Evolutionary conservation across 2,329 filamentous ascomycete species (phyloP), one percentile per base, ranked within the genome.

Genomic region (Pseudogymnoascus sp.): DNA sequence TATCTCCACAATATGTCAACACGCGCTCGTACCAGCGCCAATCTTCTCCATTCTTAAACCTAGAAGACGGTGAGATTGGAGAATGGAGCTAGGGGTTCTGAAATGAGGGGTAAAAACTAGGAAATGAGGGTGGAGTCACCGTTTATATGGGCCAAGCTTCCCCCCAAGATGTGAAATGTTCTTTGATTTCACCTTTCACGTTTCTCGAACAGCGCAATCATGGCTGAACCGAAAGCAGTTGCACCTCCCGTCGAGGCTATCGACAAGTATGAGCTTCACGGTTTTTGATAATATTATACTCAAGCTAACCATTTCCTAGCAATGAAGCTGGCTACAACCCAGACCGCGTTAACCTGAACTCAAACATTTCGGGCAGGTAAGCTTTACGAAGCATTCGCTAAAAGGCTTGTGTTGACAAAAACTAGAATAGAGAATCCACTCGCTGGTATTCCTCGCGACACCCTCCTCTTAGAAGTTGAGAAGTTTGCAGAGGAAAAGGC

Each of bases 401-500:
- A 56, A 56, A 56, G 25, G 46, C 46, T 56, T 56, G 46, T 56
- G 46, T 34, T 64, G 28, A 66, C 38, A 14, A 18, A 21, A 25
- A 37, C 5, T 65, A 84, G 82, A 67, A 80, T 84, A 69, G 75
- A 77, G 61, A 86, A 86, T 67, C 82, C 82, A 31, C 76, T 88
- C 3, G 77, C 80, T 28, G 84, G 83, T 38, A 77, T 86, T 60
- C 76, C 83, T 6, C 78, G 72, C 65, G 78, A 75, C 53, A 72
- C 76, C 66, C 78, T 87, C 6, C 74, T 86, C 62, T 71, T 72
- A 38, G 77, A 85, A 61, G 86, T 86, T 34, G 79, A 85, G 61
- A 77, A 78, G n/a, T 90, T 89, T 69, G 87, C 86, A 40, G 76
- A 77, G 12, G 75, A 81, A 43, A 83, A 88, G 67, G 80, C 80